These are phyloP conservation scores for Colletotrichum sp. DNA, from an alignment of 2,329 filamentous ascomycete genomes.

Conservation along the genomic window DNA sequence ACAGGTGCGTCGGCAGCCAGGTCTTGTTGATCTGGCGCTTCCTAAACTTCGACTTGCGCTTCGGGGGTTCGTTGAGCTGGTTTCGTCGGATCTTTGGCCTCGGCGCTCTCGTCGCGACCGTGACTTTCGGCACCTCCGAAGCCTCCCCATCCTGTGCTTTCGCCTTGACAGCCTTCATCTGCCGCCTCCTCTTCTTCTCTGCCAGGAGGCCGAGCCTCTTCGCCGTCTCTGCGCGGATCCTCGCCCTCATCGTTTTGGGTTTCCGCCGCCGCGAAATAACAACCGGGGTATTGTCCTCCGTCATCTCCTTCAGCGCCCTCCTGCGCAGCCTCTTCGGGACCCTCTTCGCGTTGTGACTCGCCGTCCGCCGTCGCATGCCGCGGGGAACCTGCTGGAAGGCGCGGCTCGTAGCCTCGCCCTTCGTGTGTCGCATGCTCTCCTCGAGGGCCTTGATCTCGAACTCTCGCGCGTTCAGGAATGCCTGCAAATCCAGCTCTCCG, in stretches of 20 bases:
- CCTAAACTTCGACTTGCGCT: conserved; percentile 70
- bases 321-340: conserved; percentile 78
- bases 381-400: conserved; percentile 93
- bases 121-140: conserved; percentile 26
- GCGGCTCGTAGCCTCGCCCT: conserved; percentile 63
- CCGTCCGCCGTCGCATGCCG: conserved; percentile 82
- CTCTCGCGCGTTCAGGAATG: conserved; percentile 83
- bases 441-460: conserved; percentile 90
- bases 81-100: conserved; percentile 74
- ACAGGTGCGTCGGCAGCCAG: conserved; percentile 94
- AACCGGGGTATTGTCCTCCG: conserved; percentile 87
- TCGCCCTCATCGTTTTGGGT: conserved; percentile 59
- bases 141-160: conserved; percentile 31
- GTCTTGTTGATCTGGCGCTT: conserved; percentile 88
- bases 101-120: conserved; percentile 44
- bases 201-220: conserved; percentile 70
- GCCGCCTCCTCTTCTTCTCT: conserved; percentile 55
- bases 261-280: conserved; percentile 69
- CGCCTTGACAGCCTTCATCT: conserved; percentile 36
- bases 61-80: conserved; percentile 63
- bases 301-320: conserved; percentile 76
- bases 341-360: conserved; percentile 92
- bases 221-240: conserved; percentile 76
- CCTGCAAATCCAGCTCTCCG: conserved; percentile 83
- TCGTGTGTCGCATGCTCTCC: conserved; percentile 78